Conservation (phyloP, 108 stramenopile genomes). For the Schizochytrium sp. region DNA sequence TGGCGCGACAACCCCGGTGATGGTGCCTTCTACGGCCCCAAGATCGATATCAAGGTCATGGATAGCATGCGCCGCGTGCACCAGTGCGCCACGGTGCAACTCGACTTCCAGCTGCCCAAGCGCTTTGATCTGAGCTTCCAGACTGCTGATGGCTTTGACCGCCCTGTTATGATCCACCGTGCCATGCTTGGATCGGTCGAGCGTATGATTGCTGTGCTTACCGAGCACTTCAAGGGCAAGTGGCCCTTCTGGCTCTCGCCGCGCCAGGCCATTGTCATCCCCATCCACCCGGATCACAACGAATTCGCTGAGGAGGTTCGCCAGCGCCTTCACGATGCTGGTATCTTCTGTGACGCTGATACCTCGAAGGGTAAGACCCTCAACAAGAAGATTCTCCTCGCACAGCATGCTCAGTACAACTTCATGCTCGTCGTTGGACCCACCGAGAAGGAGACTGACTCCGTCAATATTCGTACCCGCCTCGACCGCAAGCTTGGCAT, state of each 20-base stretch:
- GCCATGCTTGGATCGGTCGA: constrained; percentile 99
- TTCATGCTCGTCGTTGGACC: constrained; percentile 97
- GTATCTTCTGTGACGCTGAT: constrained; percentile 95
- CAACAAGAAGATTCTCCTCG: constrained; percentile 98
- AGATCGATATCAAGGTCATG: constrained; percentile 99
- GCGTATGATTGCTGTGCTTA: constrained; percentile 98
- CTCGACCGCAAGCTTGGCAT: constrained; percentile 42
- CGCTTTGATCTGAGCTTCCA: constrained; percentile 89
- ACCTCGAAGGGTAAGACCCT: constrained; percentile 85
- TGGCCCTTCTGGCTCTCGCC: constrained; percentile 99
- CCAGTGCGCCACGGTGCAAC: constrained; percentile 99
- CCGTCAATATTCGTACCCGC: constrained; percentile 91
- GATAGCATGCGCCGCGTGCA: constrained; percentile 99
- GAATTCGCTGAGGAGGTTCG: constrained; percentile 77
- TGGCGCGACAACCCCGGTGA: constrained; percentile 98
- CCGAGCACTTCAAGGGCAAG: constrained; percentile 98
- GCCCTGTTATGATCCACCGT: constrained; percentile 98
- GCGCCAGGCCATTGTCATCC: constrained; percentile 95
- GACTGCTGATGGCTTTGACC: constrained; percentile 68
- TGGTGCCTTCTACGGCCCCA: constrained; percentile 99
- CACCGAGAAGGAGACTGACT: constrained; percentile 85
- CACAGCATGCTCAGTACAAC: constrained; percentile 96
- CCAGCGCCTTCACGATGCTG: constrained; percentile 85
- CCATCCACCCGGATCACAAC: constrained; percentile 87
- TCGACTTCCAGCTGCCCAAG: constrained; percentile 99